Base-by-base conservation (phyloP, 768 basidiomycete genomes). In the Tubosaeta sp. region DNA sequence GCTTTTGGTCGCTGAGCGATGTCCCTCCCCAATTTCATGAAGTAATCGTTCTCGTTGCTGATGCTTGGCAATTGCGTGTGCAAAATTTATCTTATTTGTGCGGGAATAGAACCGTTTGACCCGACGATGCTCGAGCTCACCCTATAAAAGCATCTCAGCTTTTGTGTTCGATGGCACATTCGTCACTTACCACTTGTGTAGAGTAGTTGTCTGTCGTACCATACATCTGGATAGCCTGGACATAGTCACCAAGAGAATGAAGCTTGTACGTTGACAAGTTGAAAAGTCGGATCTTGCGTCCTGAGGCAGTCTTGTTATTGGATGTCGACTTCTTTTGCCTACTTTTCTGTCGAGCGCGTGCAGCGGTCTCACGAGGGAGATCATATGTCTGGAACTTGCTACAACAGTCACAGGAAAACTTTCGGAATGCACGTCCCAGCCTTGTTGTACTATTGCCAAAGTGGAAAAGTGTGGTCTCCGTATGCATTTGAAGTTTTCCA, bases 71-170 rank as follows among this genome's bases (percentile, higher is more conserved):
- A 77, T 73, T 36, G 73, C 68, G 0, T 44, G 18, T 1, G 49
- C 44, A n/a, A 58, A 57, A 11, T 66, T 27, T 1, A 57, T 63
- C 48, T 75, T 75, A 52, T 72, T 75, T 0, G 70, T 72, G 0
- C 56, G 32, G 0, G 48, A 51, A 41, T 75, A 78, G 35, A 72
- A 59, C 0, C 51, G 54, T 56, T 80, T 78, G 13, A 72, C 60
- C 0, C 42, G 55, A 0, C 62, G 48, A 46, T 78, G 73, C 49
- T 74, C 64, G 0, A 66, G 62, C 49, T 77, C 73, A 3, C 53
- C 53, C 53, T 54, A 13, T 11, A 13, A n/a, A n/a, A 9, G 8
- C n/a, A 35, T 11, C 4, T 11, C 30, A 32, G 25, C 12, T 14
- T 39, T 38, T 27, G n/a, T 27, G 11, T 24, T 3, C 12, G 32